Percentiles rank a stretch among this genome's conserved stretches.
Evolutionary conservation across 148 eudicot genomes (phyloP).

Genomic region (Heliamphora exappendiculata): DNA sequence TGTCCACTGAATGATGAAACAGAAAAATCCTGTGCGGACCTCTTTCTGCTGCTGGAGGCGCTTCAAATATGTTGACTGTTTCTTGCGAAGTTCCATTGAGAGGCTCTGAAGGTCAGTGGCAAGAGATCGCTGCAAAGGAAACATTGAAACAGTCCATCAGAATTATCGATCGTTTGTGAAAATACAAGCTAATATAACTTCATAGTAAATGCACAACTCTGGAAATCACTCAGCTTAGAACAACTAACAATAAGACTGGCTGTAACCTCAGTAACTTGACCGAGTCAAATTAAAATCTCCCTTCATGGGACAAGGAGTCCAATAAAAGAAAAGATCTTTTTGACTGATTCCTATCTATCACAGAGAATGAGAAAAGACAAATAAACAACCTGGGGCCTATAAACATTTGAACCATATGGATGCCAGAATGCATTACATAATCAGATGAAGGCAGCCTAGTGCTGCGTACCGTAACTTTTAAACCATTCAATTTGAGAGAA

Average conservation of each 20-base stretch:
- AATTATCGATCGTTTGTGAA: background rate
- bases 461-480: background rate
- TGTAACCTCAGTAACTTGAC: background rate
- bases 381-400: background rate
- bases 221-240: background rate
- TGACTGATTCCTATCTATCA: background rate
- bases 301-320: background rate
- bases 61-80: conserved; percentile 85
- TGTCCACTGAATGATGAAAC: background rate
- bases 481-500: background rate
- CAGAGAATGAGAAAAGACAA: background rate
- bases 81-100: conserved; percentile 85
- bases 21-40: conserved; percentile 26
- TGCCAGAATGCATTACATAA: background rate
- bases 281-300: background rate
- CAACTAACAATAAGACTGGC: background rate
- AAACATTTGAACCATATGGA: background rate
- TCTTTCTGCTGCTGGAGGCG: conserved; percentile 84
- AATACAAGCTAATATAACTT: background rate
- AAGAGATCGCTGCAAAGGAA: conserved; percentile 69
- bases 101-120: conserved; percentile 95
- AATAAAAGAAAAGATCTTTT: background rate
- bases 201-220: background rate
- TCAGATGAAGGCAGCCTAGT: background rate
- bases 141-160: background rate